Evolutionary conservation across 2,329 filamentous ascomycete genomes (phyloP), one percentile per base, ranked within the genome.

Genomic region (Penicillium vulpinum): DNA sequence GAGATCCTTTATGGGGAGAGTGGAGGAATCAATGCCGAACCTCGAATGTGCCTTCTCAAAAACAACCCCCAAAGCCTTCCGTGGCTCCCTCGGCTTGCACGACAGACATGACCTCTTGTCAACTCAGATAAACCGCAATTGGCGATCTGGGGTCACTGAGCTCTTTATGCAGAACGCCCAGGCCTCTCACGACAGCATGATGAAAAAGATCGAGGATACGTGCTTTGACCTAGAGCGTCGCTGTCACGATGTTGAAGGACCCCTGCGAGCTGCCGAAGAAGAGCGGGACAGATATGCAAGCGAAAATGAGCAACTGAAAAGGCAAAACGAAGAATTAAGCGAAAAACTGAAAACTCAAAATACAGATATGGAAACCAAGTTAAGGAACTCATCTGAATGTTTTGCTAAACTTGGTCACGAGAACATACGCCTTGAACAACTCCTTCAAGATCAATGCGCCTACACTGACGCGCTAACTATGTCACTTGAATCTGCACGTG

Each of bases 141-240:
- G 84, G 84, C 77, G 77, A 59, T 62, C 73, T 33, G 74, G 73
- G 4, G 66, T 86, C 11, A 71, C 73, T 0, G 70, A 74, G 8
- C 74, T 78, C 13, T 70, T 86, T n/a, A 67, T 73, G 29, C 67
- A 72, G 24, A 73, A 75, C 61, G 74, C 78, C 15, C 71, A 70
- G 15, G 70, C 74, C 26, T 78, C 81, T 31, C 73, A 81, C 8
- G 74, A 80, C n/a, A 71, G 69, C 2, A 70, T 86, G 9, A 67
- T 82, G 28, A 73, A 75, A 10, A 75, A 80, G 21, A 78, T 86
- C 16, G 75, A 78, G 16, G 76, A 81, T 33, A 78, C 83, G 13
- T 86, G 83, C 63, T 75, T 78, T 24, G 82, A 85, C 54, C 73
- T 87, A 1, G 84, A 87, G 62, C 71, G 70, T 10, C 78, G 84